phyloP scores from a whole-genome alignment of 2,329 filamentous ascomycete species.

The Exophiala calicioides region DNA sequence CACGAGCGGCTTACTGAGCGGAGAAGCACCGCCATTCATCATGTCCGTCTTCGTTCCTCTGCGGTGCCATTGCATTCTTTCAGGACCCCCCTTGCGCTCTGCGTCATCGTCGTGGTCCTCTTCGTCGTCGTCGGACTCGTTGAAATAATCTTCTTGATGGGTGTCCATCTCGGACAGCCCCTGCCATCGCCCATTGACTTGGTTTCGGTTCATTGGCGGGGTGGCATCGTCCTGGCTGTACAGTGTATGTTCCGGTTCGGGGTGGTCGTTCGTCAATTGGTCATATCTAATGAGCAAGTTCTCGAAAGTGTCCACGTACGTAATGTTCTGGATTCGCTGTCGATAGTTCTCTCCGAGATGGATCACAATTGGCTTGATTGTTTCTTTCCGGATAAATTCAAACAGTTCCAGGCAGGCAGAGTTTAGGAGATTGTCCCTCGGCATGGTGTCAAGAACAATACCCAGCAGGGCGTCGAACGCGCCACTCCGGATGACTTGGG shows the following conservation, averaged over 20 bases:
- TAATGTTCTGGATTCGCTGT: slow-evolving; percentile 72
- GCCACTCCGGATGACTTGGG: slow-evolving; percentile 72
- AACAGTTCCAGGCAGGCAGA: slow-evolving; percentile 94
- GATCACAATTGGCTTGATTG: slow-evolving; percentile 75
- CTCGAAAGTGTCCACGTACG: slow-evolving; percentile 82
- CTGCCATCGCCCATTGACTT: slow-evolving; percentile 63
- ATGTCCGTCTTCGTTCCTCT: slow-evolving; percentile 26
- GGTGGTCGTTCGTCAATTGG: slow-evolving; percentile 66
- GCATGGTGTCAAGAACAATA: slow-evolving; percentile 80
- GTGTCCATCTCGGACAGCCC: slow-evolving; percentile 80
- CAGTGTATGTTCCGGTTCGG: slow-evolving; percentile 63
- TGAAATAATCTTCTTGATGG: slow-evolving; percentile 92
- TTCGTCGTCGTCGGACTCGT: slow-evolving; percentile 82
- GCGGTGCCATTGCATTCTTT: slow-evolving; percentile 28
- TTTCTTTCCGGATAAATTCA: slow-evolving; percentile 81
- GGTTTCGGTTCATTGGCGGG: slow-evolving; percentile 45
- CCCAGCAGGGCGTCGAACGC: slow-evolving; percentile 83
- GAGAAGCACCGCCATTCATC: slow-evolving; percentile 62
- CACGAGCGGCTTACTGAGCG: slow-evolving; percentile 72
- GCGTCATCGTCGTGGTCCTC: slow-evolving; percentile 53
- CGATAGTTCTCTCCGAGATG: slow-evolving; percentile 84
- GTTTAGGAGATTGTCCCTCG: slow-evolving; percentile 88
- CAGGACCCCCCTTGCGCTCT: slow-evolving; percentile 20
- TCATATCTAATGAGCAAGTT: slow-evolving; percentile 76
- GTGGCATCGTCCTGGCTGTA: slow-evolving; percentile 70